phyloP scores from a whole-genome alignment of 106 monocot genomes.

The Gastrodia elata region DNA sequence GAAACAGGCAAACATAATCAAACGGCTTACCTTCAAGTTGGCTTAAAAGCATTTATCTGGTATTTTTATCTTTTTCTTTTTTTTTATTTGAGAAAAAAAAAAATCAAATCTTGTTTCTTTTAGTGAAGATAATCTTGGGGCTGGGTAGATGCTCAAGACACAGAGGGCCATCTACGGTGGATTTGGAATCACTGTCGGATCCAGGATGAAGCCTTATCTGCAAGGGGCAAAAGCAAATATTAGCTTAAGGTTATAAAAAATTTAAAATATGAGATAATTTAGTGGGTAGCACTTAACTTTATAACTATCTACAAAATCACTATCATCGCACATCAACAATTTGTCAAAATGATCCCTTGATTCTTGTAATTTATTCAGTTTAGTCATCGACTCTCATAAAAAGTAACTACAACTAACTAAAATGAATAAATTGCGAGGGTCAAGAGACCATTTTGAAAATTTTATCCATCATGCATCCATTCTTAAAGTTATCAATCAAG shows the following conservation, averaged over 20 bases:
- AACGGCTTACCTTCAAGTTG: neutral
- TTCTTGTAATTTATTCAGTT: too few species aligned
- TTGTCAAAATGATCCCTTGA: too few species aligned
- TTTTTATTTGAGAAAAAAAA: neutral
- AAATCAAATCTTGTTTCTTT: constrained; percentile 19
- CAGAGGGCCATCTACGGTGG: constrained; percentile 5
- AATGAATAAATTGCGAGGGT: too few species aligned
- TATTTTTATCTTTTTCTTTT: neutral
- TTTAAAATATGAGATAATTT: neutral
- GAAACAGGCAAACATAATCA: constrained; percentile 15
- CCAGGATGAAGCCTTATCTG: constrained; percentile 37
- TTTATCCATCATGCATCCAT: too few species aligned
- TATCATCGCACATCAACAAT: too few species aligned
- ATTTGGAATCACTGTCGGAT: constrained; percentile 7
- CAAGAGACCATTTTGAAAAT: too few species aligned
- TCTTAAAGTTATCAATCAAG: too few species aligned
- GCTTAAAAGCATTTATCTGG: neutral
- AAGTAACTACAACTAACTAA: too few species aligned
- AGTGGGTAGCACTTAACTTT: too few species aligned
- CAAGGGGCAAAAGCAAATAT: neutral
- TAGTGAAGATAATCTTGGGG: constrained; percentile 30
- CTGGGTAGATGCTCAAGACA: constrained; percentile 21
- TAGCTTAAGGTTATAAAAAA: neutral
- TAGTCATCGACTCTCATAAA: too few species aligned
- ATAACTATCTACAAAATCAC: neutral